Percentiles rank a stretch among this genome's conserved stretches.
Evolutionary conservation across 352 stramenopile genomes (phyloP).

Genomic region (Thraustochytrium striatum): DNA sequence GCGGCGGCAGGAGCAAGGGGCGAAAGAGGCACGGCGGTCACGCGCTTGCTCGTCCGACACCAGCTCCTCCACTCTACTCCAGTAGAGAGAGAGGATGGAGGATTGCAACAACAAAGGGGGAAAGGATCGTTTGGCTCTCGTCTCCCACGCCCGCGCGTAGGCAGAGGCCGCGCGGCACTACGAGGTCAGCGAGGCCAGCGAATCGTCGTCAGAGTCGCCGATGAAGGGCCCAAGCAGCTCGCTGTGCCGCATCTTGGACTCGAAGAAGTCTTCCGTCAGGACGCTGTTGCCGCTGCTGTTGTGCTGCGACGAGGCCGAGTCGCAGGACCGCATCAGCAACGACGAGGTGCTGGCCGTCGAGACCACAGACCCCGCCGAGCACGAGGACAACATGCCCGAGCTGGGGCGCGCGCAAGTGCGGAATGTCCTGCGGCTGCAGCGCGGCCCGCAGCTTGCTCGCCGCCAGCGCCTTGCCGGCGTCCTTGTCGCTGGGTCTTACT

Average conservation of each 20-base stretch:
- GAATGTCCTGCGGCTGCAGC: not conserved
- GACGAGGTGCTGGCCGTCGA: not conserved
- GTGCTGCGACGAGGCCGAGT: not conserved
- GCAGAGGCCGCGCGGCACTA: no score
- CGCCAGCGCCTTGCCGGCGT: not conserved
- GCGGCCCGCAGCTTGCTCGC: not conserved
- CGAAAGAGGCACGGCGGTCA: no score
- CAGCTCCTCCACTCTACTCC: no score
- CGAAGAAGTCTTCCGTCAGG: conserved; percentile 10
- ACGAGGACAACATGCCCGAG: no score
- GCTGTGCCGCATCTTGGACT: not conserved
- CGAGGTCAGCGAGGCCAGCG: no score
- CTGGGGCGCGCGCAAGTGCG: no score
- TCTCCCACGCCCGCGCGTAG: no score
- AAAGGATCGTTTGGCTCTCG: no score
- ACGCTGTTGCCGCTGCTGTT: conserved; percentile 23
- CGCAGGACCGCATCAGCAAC: conserved; percentile 27
- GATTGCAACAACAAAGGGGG: no score
- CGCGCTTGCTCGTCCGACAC: no score
- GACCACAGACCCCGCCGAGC: not conserved
- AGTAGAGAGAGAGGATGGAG: no score
- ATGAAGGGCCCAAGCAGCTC: conserved; percentile 24
- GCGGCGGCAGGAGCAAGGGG: no score
- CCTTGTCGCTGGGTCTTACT: not conserved
- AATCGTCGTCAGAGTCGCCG: conserved; percentile 17